These are phyloP conservation scores for Pseudogymnoascus sp. DNA, from an alignment of 2,329 filamentous ascomycete species.

Conservation along the genomic window DNA sequence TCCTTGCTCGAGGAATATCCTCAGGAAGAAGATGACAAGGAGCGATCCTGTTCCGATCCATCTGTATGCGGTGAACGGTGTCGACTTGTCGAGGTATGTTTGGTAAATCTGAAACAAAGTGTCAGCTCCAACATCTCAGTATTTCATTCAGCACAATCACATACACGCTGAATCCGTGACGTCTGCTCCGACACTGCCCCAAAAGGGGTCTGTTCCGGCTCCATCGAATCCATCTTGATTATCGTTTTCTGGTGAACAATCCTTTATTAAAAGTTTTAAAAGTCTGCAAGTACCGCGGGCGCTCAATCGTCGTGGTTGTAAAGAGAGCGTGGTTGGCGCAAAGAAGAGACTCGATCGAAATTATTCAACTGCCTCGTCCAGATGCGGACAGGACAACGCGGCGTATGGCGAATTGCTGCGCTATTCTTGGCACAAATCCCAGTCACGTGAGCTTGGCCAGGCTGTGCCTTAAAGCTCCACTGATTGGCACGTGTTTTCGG, in stretches of 20 bases:
- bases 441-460: slow-evolving; percentile 2
- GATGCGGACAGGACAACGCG: slow-evolving; percentile 8
- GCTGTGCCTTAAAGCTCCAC: neutral
- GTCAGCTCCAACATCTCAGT: slow-evolving; percentile 16
- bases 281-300: neutral
- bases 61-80: slow-evolving; percentile 80
- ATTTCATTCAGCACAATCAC: slow-evolving; percentile 27
- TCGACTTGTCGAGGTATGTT: slow-evolving; percentile 86
- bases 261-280: neutral
- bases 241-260: neutral
- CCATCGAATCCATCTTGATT: slow-evolving; percentile 67
- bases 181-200: slow-evolving; percentile 83
- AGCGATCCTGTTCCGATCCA: slow-evolving; percentile 77
- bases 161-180: slow-evolving; percentile 63
- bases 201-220: slow-evolving; percentile 87
- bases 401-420: neutral
- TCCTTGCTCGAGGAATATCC: slow-evolving; percentile 87
- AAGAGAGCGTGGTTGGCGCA: slow-evolving; percentile 5
- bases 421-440: neutral
- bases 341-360: neutral
- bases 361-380: slow-evolving; percentile 4
- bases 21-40: slow-evolving; percentile 74
- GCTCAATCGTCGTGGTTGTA: neutral
- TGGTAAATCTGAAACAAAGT: slow-evolving; percentile 68
- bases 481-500: neutral